Conservation (phyloP, 768 basidiomycete species). For the Cubamyces lactineus region DNA sequence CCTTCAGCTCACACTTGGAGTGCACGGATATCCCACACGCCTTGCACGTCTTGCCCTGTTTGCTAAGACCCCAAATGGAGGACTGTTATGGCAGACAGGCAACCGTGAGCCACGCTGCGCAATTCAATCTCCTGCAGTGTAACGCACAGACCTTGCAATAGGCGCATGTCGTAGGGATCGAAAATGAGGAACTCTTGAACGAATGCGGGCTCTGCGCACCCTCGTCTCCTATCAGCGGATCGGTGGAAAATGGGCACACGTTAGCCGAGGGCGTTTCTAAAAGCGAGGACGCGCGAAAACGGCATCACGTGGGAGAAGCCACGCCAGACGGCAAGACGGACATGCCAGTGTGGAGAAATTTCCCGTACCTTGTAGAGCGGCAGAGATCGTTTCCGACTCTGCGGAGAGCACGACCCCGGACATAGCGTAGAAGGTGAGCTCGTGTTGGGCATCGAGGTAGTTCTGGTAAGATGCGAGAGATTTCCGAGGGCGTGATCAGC, state of each 20-base stretch:
- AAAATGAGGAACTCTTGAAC: constrained; percentile 86
- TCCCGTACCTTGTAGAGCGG: constrained; percentile 63
- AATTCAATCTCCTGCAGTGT: too few species aligned
- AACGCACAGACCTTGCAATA: constrained; percentile 69
- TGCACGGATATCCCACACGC: constrained; percentile 80
- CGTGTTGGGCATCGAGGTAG: constrained; percentile 65
- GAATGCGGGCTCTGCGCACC: constrained; percentile 71
- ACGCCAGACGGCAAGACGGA: background rate
- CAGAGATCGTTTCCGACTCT: constrained; percentile 64
- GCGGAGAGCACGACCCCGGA: constrained; percentile 61
- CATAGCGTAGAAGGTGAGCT: constrained; percentile 54
- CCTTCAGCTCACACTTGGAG: constrained; percentile 86
- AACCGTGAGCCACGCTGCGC: background rate
- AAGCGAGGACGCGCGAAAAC: too few species aligned
- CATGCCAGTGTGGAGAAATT: constrained; percentile 12
- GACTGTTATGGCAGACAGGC: constrained; percentile 44
- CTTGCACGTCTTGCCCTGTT: constrained; percentile 85
- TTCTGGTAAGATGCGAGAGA: constrained; percentile 43
- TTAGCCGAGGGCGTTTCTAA: background rate
- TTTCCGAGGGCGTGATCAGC: background rate
- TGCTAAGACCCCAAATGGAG: constrained; percentile 86
- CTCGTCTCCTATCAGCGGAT: constrained; percentile 61
- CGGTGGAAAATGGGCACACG: constrained; percentile 5
- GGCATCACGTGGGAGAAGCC: too few species aligned
- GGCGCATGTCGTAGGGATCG: constrained; percentile 80